phyloP scores from a whole-genome alignment of 345 rosid species.

The Eucalyptus regnans region DNA sequence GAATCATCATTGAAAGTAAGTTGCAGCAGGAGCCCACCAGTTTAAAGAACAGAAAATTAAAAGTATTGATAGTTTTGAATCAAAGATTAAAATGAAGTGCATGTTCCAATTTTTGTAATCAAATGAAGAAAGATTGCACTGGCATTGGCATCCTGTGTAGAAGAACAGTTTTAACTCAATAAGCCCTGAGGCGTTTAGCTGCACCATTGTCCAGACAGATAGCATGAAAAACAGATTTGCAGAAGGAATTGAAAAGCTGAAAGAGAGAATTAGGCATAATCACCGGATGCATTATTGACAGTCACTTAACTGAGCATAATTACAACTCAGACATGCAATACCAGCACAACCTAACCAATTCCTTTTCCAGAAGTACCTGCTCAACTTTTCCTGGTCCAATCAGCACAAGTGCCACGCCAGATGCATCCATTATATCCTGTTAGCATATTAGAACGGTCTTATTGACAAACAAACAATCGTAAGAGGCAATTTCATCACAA shows the following conservation, averaged over 20 bases:
- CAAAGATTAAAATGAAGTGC: neutral
- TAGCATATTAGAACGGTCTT: neutral
- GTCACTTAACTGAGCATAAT: neutral
- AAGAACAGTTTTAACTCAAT: neutral
- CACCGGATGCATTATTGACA: neutral
- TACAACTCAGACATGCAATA: neutral
- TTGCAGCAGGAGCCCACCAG: neutral
- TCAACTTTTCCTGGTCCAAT: constrained; percentile 85
- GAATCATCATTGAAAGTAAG: neutral
- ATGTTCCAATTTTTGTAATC: neutral
- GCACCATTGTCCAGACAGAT: neutral
- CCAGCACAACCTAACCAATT: neutral
- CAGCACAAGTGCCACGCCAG: constrained; percentile 66
- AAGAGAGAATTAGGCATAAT: neutral
- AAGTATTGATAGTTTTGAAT: neutral
- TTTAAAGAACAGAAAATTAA: neutral
- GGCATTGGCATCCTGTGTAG: neutral
- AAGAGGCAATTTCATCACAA: neutral
- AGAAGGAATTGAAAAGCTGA: neutral
- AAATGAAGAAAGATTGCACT: neutral
- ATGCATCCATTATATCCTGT: constrained; percentile 74
- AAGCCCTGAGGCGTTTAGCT: neutral
- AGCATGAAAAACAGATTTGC: neutral
- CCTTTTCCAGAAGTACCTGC: constrained; percentile 33
- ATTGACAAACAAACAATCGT: neutral